A percentile compares a stretch with the other conserved stretches of the same genome.
These are phyloP conservation scores for Gnomoniopsis smithogilvyi DNA, from an alignment of 2,329 filamentous ascomycete species.

Conservation along the genomic window DNA sequence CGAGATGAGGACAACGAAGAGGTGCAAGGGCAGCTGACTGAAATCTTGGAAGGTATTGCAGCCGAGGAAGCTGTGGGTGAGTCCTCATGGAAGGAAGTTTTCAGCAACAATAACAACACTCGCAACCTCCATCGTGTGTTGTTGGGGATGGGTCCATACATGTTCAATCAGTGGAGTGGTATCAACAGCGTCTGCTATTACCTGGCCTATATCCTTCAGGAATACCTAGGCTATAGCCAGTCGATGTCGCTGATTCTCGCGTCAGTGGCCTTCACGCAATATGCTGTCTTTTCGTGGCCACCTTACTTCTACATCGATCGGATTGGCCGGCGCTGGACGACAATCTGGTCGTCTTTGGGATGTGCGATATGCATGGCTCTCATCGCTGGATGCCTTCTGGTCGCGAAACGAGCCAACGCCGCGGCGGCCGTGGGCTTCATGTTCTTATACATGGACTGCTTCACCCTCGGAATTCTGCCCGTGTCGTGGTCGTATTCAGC, in stretches of 20 bases:
- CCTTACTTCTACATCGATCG: conserved; percentile 61
- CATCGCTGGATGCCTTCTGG: conserved; percentile 35
- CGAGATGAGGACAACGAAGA: too few species aligned
- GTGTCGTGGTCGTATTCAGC: conserved; percentile 78
- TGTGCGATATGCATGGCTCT: conserved; percentile 67
- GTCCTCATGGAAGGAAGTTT: conserved; percentile 1
- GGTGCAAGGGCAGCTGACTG: too few species aligned
- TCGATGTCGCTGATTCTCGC: conserved; percentile 57
- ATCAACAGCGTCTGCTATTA: conserved; percentile 30
- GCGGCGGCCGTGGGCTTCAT: conserved; percentile 19
- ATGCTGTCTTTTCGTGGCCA: conserved; percentile 57
- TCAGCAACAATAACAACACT: conserved; percentile 19
- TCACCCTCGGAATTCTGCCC: conserved; percentile 20
- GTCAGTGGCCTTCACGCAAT: conserved; percentile 47
- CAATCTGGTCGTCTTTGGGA: conserved; percentile 67
- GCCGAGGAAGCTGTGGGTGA: too few species aligned
- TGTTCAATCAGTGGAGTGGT: conserved; percentile 21
- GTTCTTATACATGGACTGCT: conserved; percentile 20
- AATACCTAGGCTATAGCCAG: conserved; percentile 16
- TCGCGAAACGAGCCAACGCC: not conserved
- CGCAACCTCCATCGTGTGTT: conserved; percentile 22
- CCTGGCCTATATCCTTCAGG: not conserved
- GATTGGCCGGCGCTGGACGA: conserved; percentile 65
- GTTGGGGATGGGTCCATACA: conserved; percentile 18
- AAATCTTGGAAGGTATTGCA: too few species aligned